phyloP scores from a whole-genome alignment of 768 basidiomycete species.

The Brasilioporus rufonigricans region DNA sequence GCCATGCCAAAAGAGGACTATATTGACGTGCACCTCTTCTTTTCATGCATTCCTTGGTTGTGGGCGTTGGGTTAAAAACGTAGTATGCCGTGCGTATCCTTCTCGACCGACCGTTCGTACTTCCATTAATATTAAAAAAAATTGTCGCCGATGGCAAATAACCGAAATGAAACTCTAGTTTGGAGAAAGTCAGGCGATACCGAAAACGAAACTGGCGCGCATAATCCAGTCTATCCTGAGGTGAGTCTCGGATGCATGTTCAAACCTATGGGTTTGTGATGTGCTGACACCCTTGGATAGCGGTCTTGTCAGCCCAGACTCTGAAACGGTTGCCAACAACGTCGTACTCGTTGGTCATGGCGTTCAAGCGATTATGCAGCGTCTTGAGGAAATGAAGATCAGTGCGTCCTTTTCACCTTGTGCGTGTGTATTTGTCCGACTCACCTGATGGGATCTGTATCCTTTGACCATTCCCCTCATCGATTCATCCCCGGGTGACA shows the following conservation, averaged over 20 bases:
- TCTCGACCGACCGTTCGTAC: not conserved
- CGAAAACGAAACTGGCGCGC: slow-evolving; percentile 66
- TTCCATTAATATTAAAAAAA: slow-evolving; percentile 2
- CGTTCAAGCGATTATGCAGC: slow-evolving; percentile 50
- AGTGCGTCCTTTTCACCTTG: slow-evolving; percentile 43
- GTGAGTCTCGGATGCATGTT: slow-evolving; percentile 33
- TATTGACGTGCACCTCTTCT: slow-evolving; percentile 9
- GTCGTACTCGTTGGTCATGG: slow-evolving; percentile 73
- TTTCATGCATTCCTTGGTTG: not conserved
- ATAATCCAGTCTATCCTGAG: slow-evolving; percentile 74
- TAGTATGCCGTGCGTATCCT: slow-evolving; percentile 61
- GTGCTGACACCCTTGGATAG: slow-evolving; percentile 35
- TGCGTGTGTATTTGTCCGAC: not conserved
- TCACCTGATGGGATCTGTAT: not conserved
- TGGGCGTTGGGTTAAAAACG: slow-evolving; percentile 2
- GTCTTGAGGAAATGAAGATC: slow-evolving; percentile 77
- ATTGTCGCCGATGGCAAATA: not conserved
- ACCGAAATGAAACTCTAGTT: slow-evolving; percentile 46
- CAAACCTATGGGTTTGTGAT: not conserved
- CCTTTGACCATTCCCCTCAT: not conserved
- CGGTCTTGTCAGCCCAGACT: slow-evolving; percentile 72
- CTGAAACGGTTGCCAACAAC: slow-evolving; percentile 64
- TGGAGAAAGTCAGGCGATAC: slow-evolving; percentile 69
- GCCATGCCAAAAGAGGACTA: slow-evolving; percentile 15
- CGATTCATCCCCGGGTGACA: not conserved